Conservation (phyloP, 352 stramenopile species). For the Phytophthora niederhauseri region DNA sequence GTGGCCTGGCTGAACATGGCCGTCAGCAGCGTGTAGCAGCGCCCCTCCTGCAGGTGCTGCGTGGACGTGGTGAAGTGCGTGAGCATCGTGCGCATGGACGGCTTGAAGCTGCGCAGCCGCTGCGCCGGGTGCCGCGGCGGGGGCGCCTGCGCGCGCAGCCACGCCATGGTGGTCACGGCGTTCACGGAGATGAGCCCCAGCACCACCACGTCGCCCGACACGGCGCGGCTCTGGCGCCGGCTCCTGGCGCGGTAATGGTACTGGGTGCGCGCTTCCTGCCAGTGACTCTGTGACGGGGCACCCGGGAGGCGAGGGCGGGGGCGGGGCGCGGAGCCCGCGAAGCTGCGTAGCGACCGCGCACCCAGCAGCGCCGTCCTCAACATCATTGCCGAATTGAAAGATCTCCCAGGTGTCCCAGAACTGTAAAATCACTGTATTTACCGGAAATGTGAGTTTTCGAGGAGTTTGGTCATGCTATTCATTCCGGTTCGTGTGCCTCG, state of each 20-base stretch:
- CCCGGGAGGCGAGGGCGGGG: slow-evolving; percentile 9
- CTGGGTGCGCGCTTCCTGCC: slow-evolving; percentile 31
- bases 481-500: too few species aligned
- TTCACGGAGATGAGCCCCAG: slow-evolving; percentile 67
- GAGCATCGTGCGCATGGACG: slow-evolving; percentile 61
- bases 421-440: too few species aligned
- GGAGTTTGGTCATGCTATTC: too few species aligned
- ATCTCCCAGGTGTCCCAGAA: too few species aligned
- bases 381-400: slow-evolving; percentile 25
- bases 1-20: slow-evolving; percentile 75
- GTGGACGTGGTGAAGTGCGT: slow-evolving; percentile 80
- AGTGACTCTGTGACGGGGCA: slow-evolving; percentile 12
- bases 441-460: too few species aligned
- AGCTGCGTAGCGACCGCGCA: slow-evolving; percentile 5
- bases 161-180: slow-evolving; percentile 61
- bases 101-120: slow-evolving; percentile 33
- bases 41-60: slow-evolving; percentile 59
- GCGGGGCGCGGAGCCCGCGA: slow-evolving; percentile 7
- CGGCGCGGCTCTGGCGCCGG: slow-evolving; percentile 26
- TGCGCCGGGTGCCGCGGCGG: slow-evolving; percentile 39
- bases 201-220: slow-evolving; percentile 51
- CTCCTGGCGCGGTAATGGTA: slow-evolving; percentile 32
- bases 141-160: slow-evolving; percentile 53
- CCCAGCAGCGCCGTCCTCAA: slow-evolving; percentile 23
- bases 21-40: slow-evolving; percentile 80